Conservation (phyloP, 2,329 filamentous ascomycete genomes). For the Aspergillus sp. region DNA sequence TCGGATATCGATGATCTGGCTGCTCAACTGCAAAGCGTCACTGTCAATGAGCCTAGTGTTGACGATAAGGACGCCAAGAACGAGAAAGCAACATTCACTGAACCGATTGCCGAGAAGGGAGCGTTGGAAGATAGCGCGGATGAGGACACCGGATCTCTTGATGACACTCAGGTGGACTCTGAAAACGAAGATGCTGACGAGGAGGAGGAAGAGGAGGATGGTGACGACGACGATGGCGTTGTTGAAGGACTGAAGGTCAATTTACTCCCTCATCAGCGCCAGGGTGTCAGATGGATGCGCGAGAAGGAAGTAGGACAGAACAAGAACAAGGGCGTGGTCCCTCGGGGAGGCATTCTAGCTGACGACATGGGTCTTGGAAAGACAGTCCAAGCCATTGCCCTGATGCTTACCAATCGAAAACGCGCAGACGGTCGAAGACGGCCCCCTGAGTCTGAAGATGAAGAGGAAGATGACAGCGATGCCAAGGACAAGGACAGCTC, state of each 20-base stretch:
- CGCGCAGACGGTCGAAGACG: slow-evolving; percentile 48
- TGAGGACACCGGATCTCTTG: slow-evolving; percentile 22
- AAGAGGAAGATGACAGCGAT: slow-evolving; percentile 47
- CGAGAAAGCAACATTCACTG: slow-evolving; percentile 44
- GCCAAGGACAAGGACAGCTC: slow-evolving; percentile 49
- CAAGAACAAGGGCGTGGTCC: slow-evolving; percentile 74
- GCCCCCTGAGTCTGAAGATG: slow-evolving; percentile 48
- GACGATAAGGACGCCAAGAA: slow-evolving; percentile 38
- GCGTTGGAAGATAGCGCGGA: slow-evolving; percentile 40
- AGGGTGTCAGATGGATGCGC: slow-evolving; percentile 93
- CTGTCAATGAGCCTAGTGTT: slow-evolving; percentile 33
- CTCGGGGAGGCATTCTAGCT: slow-evolving; percentile 90
- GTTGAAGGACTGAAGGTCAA: slow-evolving; percentile 84
- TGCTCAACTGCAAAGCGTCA: slow-evolving; percentile 42
- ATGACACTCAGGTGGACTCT: slow-evolving; percentile 22
- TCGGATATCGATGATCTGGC: slow-evolving; percentile 43
- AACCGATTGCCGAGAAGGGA: slow-evolving; percentile 37
- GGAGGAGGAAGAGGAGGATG: slow-evolving; percentile 48
- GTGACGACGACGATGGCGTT: slow-evolving; percentile 59
- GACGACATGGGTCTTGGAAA: slow-evolving; percentile 97
- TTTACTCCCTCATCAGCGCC: slow-evolving; percentile 88
- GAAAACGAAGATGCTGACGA: slow-evolving; percentile 38
- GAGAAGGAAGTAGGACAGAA: slow-evolving; percentile 84
- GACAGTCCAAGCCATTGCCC: slow-evolving; percentile 87
- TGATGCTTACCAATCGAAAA: slow-evolving; percentile 80